phyloP scores from a whole-genome alignment of 78 protist species.

The Dictyostelium brefeldianum region DNA sequence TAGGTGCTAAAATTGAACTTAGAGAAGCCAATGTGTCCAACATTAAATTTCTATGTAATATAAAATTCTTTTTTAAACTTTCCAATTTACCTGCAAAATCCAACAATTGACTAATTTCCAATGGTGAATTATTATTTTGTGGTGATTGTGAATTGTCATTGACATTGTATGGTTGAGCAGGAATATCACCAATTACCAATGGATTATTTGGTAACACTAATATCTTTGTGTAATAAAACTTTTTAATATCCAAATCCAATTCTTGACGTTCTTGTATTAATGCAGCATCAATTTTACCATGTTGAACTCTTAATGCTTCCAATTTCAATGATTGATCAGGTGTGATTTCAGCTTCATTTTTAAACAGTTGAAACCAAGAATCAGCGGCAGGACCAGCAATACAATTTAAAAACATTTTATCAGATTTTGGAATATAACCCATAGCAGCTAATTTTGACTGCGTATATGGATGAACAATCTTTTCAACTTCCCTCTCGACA shows the following conservation, averaged over 20 bases:
- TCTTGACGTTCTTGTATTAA: slow-evolving; percentile 35
- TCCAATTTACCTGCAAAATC: slow-evolving; percentile 64
- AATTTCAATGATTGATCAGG: slow-evolving; percentile 22
- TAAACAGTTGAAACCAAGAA: slow-evolving; percentile 47
- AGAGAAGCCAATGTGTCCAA: slow-evolving; percentile 44
- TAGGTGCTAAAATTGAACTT: slow-evolving; percentile 28
- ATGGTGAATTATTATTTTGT: slow-evolving; percentile 9
- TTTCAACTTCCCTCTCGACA: slow-evolving; percentile 59
- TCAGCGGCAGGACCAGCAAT: slow-evolving; percentile 53
- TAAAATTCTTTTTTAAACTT: slow-evolving; percentile 46
- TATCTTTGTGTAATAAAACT: slow-evolving; percentile 55
- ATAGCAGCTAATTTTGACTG: slow-evolving; percentile 57
- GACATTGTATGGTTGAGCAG: slow-evolving; percentile 9
- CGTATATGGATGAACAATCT: slow-evolving; percentile 68
- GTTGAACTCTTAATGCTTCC: slow-evolving; percentile 48
- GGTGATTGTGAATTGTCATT: neutral
- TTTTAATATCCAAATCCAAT: slow-evolving; percentile 57
- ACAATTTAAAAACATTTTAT: slow-evolving; percentile 41
- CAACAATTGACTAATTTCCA: slow-evolving; percentile 58
- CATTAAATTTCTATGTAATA: slow-evolving; percentile 33
- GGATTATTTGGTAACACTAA: slow-evolving; percentile 52
- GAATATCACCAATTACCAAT: slow-evolving; percentile 25
- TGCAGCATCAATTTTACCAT: slow-evolving; percentile 1
- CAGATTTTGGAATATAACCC: slow-evolving; percentile 70
- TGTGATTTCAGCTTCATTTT: slow-evolving; percentile 39